Base-by-base conservation (phyloP, 192 early-diverging fungal species). In the Coemansia pectinata region DNA sequence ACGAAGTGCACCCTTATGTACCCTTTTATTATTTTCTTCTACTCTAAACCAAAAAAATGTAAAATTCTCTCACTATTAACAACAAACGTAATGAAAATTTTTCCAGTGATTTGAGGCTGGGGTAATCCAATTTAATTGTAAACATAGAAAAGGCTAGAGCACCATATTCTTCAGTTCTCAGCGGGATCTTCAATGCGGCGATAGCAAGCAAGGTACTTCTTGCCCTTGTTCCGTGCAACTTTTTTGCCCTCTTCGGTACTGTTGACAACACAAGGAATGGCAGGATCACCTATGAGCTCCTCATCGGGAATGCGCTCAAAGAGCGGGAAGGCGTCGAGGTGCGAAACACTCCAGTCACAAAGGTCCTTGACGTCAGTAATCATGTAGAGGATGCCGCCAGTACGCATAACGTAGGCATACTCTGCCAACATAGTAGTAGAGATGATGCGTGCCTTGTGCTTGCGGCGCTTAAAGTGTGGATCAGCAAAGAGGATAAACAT, bases 201-300 rank as follows among this genome's bases (percentile, higher is more conserved):
- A 70, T 90, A 95, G 78, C 91, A 92, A 38, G 96, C 96, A 66
- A 98, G 78, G 68, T 90, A 96, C 81, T 99, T 99, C 76, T 89
- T 88, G 47, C 98, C 98, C 66, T 93, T 88, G 86, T 99, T 99
- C 27, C 98, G 84, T 34, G 87, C 95, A 10, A 99, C 98, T 81
- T 99, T 99, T 70, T 96, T 96, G 14, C 96, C 96, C 76, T 98
- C 98, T 85, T 99, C 98, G 17, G 98, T 99, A 59, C 93, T 93
- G 59, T 87, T 86, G 69, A 92, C 84, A 7, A 95, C 94, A 62
- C 91, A 91, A 29, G 86, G 85, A 19, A 96, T 86, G 47, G 91
- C 96, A 21, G 94, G 92, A 84, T 99, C 98, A 44, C 74, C 79
- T 33, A 88, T 86, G 57, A 88, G 71, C 74, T 94, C 92, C 64